Evolutionary conservation across 768 basidiomycete genomes (phyloP).

Genomic region (Holtermannia corniformis): DNA sequence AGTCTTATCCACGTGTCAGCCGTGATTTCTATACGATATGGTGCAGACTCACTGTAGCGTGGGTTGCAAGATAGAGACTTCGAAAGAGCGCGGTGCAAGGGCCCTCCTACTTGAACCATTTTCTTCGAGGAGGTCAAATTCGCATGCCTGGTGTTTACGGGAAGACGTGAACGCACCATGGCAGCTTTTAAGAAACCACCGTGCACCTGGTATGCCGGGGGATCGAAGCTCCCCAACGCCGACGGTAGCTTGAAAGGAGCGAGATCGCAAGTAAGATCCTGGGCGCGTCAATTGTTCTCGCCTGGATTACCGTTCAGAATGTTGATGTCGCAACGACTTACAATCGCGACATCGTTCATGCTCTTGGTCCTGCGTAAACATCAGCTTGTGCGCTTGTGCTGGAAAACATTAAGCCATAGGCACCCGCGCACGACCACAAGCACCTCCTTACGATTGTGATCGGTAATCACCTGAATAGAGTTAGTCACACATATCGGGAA

Average conservation of each 20-base stretch:
- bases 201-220: constrained; percentile 54
- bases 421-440: constrained; percentile 65
- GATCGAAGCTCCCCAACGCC: constrained; percentile 21
- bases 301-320: background rate
- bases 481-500: constrained; percentile 41
- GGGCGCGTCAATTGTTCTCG: background rate
- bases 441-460: constrained; percentile 62
- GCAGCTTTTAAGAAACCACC: constrained; percentile 74
- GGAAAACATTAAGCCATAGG: too few species aligned
- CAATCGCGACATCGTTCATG: constrained; percentile 70
- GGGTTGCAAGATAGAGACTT: too few species aligned
- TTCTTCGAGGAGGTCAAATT: too few species aligned
- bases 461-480: constrained; percentile 79
- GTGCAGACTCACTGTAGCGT: constrained; percentile 51
- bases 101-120: too few species aligned
- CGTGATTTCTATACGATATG: constrained; percentile 3
- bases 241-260: constrained; percentile 39
- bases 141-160: too few species aligned
- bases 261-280: constrained; percentile 68
- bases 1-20: constrained; percentile 44
- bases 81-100: too few species aligned
- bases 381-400: too few species aligned
- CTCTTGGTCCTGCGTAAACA: constrained; percentile 70
- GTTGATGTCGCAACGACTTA: constrained; percentile 1
- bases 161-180: too few species aligned